Evolutionary conservation across 257 asterid species (phyloP).

Genomic region (Osmanthus fragrans): DNA sequence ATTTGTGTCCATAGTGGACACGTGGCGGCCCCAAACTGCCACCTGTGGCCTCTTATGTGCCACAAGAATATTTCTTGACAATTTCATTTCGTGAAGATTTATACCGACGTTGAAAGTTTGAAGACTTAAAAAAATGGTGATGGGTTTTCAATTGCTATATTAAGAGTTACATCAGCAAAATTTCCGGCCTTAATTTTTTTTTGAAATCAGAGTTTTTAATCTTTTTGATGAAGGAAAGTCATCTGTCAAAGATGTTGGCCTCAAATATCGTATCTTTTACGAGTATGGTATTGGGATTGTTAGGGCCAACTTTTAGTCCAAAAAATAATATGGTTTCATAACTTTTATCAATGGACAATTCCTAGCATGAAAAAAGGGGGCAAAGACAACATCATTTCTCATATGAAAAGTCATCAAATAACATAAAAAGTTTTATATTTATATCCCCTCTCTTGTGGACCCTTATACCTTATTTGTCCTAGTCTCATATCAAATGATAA

Average conservation of each 20-base stretch:
- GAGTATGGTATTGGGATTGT: conserved; percentile 13
- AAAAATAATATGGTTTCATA: conserved; percentile 9
- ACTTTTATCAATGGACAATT: conserved; percentile 17
- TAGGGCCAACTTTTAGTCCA: conserved; percentile 10
- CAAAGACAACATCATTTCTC: conserved; percentile 40
- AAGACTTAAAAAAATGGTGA: too few relatives aligned
- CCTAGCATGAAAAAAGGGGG: conserved; percentile 36
- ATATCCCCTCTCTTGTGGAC: conserved; percentile 40
- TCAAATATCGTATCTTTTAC: neutral
- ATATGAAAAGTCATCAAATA: conserved; percentile 31
- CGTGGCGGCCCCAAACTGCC: too few relatives aligned
- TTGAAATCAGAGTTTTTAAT: neutral
- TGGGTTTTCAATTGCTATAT: too few relatives aligned
- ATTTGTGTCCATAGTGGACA: too few relatives aligned
- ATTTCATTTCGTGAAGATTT: too few relatives aligned
- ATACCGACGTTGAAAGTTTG: too few relatives aligned
- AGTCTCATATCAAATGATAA: conserved; percentile 40
- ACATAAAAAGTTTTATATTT: conserved; percentile 23
- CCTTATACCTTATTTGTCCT: conserved; percentile 32
- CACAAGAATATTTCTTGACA: too few relatives aligned
- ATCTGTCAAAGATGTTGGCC: neutral
- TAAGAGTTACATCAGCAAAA: too few relatives aligned
- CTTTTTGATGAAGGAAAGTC: neutral
- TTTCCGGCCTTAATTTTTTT: too few relatives aligned
- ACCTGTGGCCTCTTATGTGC: too few relatives aligned